Conservation (phyloP, 148 eudicot genomes). For the Rhododendron griersonianum region DNA sequence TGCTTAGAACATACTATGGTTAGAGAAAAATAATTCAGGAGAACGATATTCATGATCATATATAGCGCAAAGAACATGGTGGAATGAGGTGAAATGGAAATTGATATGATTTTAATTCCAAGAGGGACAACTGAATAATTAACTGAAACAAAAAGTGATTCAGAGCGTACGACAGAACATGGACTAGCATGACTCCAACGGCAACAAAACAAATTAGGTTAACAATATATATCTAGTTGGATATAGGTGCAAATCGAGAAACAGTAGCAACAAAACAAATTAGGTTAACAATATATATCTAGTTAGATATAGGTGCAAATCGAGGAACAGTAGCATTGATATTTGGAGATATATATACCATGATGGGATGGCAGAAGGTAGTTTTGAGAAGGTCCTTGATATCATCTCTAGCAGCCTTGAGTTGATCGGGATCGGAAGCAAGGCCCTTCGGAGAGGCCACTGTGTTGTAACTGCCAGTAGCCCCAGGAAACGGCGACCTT, state of each 20-base stretch:
- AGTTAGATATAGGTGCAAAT: no score
- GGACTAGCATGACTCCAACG: not conserved
- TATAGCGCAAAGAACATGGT: not conserved
- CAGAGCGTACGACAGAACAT: not conserved
- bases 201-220: not conserved
- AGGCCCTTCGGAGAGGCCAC: conserved; percentile 10
- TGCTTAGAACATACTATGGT: not conserved
- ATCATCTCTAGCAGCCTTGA: conserved; percentile 16
- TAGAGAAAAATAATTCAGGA: not conserved
- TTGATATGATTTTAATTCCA: not conserved
- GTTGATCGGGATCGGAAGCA: conserved; percentile 14
- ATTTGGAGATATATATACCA: not conserved
- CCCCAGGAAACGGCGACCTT: not conserved
- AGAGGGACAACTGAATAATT: not conserved
- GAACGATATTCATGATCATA: not conserved
- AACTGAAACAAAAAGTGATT: not conserved
- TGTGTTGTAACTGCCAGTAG: not conserved
- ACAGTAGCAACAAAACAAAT: not conserved
- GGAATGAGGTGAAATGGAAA: not conserved
- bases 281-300: no score
- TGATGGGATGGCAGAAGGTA: conserved; percentile 14
- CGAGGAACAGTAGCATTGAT: not conserved
- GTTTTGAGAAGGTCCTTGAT: conserved; percentile 11
- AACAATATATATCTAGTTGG: no score
- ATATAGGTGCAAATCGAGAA: not conserved